Evolutionary conservation across 768 basidiomycete genomes (phyloP).

Genomic region (Epithele typhae): DNA sequence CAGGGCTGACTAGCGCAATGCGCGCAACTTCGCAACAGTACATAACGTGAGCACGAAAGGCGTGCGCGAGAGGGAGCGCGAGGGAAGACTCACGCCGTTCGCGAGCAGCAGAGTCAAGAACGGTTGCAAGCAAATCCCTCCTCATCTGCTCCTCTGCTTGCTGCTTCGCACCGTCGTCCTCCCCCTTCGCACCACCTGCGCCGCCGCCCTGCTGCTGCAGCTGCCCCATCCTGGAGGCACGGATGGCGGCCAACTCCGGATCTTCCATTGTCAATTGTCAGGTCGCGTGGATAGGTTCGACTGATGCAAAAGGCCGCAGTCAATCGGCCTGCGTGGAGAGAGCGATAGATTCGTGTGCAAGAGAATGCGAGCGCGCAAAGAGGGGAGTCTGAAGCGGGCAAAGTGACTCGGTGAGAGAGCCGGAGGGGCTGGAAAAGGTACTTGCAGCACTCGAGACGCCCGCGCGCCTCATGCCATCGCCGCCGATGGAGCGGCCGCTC

Average conservation of each 20-base stretch:
- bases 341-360: no score
- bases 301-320: neutral
- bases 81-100: slow-evolving; percentile 58
- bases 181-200: slow-evolving; percentile 29
- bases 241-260: slow-evolving; percentile 40
- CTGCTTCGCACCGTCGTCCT: slow-evolving; percentile 49
- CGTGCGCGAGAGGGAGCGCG: neutral
- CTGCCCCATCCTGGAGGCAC: slow-evolving; percentile 40
- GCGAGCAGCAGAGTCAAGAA: slow-evolving; percentile 73
- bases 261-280: slow-evolving; percentile 24
- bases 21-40: slow-evolving; percentile 60
- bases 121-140: slow-evolving; percentile 70
- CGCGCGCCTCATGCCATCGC: slow-evolving; percentile 4
- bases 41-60: neutral
- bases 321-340: no score
- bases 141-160: slow-evolving; percentile 71
- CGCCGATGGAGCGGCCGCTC: neutral
- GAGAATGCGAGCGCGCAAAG: neutral
- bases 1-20: slow-evolving; percentile 82
- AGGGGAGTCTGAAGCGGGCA: neutral
- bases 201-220: slow-evolving; percentile 27
- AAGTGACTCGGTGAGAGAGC: slow-evolving; percentile 9
- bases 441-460: neutral
- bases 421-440: neutral
- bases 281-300: no score